These are phyloP conservation scores for Ceratocystiopsis brevicomis DNA, from an alignment of 2,329 filamentous ascomycete species.

Conservation along the genomic window DNA sequence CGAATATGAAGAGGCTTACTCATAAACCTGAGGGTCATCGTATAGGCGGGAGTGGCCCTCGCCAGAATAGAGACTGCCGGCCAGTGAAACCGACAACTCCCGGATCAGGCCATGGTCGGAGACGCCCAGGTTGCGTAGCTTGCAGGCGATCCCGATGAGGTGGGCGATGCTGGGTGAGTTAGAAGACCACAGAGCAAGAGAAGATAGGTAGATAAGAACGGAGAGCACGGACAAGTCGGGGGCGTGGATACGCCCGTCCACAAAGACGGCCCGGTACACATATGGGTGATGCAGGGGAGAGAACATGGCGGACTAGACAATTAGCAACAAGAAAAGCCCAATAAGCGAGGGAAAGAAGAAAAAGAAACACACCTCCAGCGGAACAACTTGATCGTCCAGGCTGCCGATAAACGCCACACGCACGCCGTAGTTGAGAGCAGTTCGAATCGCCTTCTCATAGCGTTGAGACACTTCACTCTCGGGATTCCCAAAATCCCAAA, in stretches of 20 bases:
- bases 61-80: conserved; percentile 76
- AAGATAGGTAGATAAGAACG: neutral
- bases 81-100: conserved; percentile 72
- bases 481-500: conserved; percentile 81
- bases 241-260: conserved; percentile 79
- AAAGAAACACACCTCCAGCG: conserved; percentile 43
- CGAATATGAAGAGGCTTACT: conserved; percentile 24
- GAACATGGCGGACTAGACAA: conserved; percentile 57
- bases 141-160: conserved; percentile 80
- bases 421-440: conserved; percentile 58
- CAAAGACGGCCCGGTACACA: conserved; percentile 88
- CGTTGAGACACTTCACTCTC: conserved; percentile 66
- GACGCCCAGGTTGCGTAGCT: conserved; percentile 81
- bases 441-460: conserved; percentile 58
- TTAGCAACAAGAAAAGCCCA: conserved; percentile 9
- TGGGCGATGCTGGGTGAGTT: conserved; percentile 46
- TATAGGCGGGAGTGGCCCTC: conserved; percentile 90
- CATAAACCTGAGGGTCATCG: conserved; percentile 72
- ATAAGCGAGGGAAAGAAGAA: neutral
- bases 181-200: neutral
- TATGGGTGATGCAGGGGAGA: conserved; percentile 75
- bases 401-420: conserved; percentile 79
- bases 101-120: conserved; percentile 85
- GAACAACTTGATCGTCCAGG: conserved; percentile 92
- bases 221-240: conserved; percentile 54